Evolutionary conservation across 495 filamentous ascomycete species (phyloP), one percentile per base, ranked within the genome.

Genomic region (Penicillium parvum): DNA sequence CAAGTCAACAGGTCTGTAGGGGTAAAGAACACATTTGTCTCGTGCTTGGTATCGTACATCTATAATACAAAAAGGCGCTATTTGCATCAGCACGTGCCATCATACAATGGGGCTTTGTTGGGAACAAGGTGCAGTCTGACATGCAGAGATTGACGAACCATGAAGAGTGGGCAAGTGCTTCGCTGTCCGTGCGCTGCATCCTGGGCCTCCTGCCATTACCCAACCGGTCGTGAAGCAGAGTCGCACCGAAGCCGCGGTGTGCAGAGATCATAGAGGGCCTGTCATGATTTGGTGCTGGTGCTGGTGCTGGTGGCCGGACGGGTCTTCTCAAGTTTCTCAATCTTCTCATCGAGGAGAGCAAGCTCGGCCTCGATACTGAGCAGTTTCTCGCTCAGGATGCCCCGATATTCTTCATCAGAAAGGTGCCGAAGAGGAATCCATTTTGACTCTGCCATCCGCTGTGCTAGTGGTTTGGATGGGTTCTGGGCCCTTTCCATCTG

Each of bases 311-410:
- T 7, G 15, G 17, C 22, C 4, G 57, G 51, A 15, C 55, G 48
- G 55, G 61, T 15, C 55, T 76, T 33, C 41, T 69, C 53, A 2
- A 73, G 55, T 22, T 63, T 55, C 18, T 77, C 79, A 41, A 98
- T 90, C 44, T 78, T 82, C 27, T 96, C 91, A 52, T 96, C 88
- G 8, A 95, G 62, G 22, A 96, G 51, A 0, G 91, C 84, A 50
- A 96, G 86, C 43, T 96, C 87, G 7, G 82, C 88, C 49, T 96
- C 82, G 9, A 96, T 65, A 33, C 76, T 74, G 5, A 98, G 63
- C 15, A 95, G 48, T 61, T 84, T 88, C 58, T 94, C 88, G 52
- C 78, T 71, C 26, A 96, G 60, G 52, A 88, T 85, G 5, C 71
- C 66, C 46, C 75, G 77, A 50, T 96, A 98, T 20, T 96, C 84